Conservation (phyloP, 306 rosid genomes). For the Rosa multiflora region DNA sequence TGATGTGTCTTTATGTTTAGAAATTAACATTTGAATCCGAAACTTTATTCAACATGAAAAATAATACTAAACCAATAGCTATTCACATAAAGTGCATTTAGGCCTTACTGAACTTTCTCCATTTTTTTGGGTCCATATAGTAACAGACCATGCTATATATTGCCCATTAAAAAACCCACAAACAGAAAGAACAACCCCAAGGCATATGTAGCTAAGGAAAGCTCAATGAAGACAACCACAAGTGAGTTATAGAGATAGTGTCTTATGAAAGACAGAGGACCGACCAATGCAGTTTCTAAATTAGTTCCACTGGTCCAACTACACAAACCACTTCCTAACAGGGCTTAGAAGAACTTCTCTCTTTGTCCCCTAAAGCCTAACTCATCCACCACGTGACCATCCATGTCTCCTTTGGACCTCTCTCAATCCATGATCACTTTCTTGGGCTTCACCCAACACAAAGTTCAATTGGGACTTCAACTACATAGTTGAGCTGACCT, state of each 20-base stretch:
- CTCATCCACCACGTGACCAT: not conserved
- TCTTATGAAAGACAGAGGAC: not conserved
- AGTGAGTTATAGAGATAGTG: not conserved
- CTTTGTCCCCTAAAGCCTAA: not conserved
- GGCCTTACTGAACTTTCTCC: not conserved
- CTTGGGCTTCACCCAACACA: not conserved
- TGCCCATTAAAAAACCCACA: not conserved
- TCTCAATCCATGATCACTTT: not conserved
- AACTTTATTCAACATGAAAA: not conserved
- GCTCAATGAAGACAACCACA: not conserved
- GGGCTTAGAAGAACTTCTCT: not conserved
- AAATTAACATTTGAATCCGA: not conserved
- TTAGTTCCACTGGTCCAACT: not conserved
- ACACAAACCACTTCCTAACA: not conserved
- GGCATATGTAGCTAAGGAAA: not conserved
- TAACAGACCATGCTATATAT: not conserved
- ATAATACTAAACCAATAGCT: too few relatives aligned
- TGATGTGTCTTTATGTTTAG: not conserved
- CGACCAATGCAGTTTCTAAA: not conserved
- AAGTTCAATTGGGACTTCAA: not conserved
- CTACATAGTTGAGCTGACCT: too few relatives aligned
- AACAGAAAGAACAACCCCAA: not conserved
- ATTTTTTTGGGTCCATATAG: not conserved
- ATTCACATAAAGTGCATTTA: not conserved
- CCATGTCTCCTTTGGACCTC: not conserved